These are phyloP conservation scores for Colletotrichum tamarilloi DNA, from an alignment of 2,329 filamentous ascomycete genomes.

Conservation along the genomic window DNA sequence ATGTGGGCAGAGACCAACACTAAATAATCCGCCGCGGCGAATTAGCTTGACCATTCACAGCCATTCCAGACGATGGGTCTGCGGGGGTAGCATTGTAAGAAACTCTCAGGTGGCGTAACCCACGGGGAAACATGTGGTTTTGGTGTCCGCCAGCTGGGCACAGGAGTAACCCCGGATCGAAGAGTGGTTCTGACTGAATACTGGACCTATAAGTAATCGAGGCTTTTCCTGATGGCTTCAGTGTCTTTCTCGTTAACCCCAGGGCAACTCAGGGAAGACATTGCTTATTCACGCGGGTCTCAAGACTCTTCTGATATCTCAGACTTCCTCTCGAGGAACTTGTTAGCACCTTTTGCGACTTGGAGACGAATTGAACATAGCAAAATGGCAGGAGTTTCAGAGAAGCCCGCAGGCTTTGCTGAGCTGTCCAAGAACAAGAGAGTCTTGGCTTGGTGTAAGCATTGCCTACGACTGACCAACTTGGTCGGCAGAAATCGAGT, in stretches of 20 bases:
- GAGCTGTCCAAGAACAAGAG: constrained; percentile 18
- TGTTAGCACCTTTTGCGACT: background rate
- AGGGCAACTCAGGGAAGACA: background rate
- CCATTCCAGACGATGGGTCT: background rate
- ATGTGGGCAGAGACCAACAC: background rate
- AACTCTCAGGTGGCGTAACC: background rate
- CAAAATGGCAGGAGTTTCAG: background rate
- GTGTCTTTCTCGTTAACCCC: background rate
- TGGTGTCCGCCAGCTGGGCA: background rate
- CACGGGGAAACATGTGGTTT: constrained; percentile 22
- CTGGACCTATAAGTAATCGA: background rate
- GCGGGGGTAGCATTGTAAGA: background rate
- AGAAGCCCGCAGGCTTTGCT: constrained; percentile 7
- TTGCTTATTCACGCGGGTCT: background rate
- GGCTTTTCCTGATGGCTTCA: background rate
- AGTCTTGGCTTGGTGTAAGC: background rate
- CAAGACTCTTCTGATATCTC: too few species aligned
- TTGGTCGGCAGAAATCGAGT: background rate
- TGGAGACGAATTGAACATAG: background rate
- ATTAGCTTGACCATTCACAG: background rate
- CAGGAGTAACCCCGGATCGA: background rate
- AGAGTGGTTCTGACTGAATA: background rate
- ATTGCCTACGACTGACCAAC: too few species aligned
- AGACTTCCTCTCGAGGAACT: background rate
- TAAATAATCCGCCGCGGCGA: constrained; percentile 8